A percentile compares a stretch with the other conserved stretches of the same genome.
Evolutionary conservation across 768 basidiomycete species (phyloP).

Genomic region (Fibroporia radiculosa): DNA sequence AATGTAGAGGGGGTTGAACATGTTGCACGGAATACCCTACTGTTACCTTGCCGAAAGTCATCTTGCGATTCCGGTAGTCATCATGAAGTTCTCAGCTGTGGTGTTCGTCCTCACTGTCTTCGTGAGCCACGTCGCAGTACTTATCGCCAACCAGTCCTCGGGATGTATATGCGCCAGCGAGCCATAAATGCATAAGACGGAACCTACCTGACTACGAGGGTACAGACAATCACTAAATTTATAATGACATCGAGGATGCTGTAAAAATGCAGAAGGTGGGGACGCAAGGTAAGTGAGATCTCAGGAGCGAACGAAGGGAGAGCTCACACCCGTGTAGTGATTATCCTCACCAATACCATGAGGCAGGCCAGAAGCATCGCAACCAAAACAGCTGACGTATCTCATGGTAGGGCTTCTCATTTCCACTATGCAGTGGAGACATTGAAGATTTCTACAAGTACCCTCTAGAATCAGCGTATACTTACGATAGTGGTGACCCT

Average conservation of each 20-base stretch:
- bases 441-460: conserved; percentile 17
- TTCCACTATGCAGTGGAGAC: conserved; percentile 16
- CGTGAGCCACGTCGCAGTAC: conserved; percentile 6
- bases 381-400: not conserved
- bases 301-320: not conserved
- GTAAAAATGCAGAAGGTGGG: conserved; percentile 16
- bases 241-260: conserved; percentile 15
- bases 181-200: not conserved
- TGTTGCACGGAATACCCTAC: too few species aligned
- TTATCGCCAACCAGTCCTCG: conserved; percentile 8
- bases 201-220: not conserved
- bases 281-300: conserved; percentile 13
- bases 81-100: conserved; percentile 9
- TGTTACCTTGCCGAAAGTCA: too few species aligned
- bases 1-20: too few species aligned
- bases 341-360: conserved; percentile 23
- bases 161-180: conserved; percentile 18
- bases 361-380: not conserved
- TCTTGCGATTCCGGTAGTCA: too few species aligned
- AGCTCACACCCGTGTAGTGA: conserved; percentile 7
- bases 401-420: conserved; percentile 14
- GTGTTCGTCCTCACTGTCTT: conserved; percentile 7
- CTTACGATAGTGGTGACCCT: conserved; percentile 21
- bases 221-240: conserved; percentile 11
- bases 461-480: conserved; percentile 15